Conservation (phyloP, 2,329 filamentous ascomycete genomes). For the Daldinia sp. region DNA sequence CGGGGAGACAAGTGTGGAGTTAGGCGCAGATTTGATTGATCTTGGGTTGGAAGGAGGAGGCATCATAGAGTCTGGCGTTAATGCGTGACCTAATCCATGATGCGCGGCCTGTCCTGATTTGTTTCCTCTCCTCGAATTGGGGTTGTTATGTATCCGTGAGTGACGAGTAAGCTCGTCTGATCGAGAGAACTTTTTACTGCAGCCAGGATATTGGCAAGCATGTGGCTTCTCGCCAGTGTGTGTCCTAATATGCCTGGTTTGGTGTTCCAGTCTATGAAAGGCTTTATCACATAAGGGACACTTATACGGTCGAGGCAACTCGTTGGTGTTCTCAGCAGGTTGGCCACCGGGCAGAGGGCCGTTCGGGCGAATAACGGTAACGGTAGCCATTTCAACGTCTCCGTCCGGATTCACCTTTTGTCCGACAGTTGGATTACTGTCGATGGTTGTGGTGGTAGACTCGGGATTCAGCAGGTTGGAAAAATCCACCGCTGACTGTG, state of each 20-base stretch:
- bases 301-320: conserved; percentile 96
- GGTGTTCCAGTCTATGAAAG: conserved; percentile 97
- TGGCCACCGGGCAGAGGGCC: conserved; percentile 70
- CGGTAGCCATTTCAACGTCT: conserved; percentile 61
- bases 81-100: conserved; percentile 54
- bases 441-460: conserved; percentile 48
- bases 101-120: conserved; percentile 68
- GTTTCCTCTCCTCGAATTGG: conserved; percentile 92
- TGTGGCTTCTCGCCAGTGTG: conserved; percentile 99
- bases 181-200: conserved; percentile 95
- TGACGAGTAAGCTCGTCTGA: conserved; percentile 97
- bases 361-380: conserved; percentile 68
- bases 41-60: conserved; percentile 77
- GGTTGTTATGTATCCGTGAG: conserved; percentile 98
- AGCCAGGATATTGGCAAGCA: conserved; percentile 92
- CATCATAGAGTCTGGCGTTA: conserved; percentile 71
- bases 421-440: conserved; percentile 44
- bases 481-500: conserved; percentile 77
- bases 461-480: conserved; percentile 77
- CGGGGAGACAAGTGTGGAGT: conserved; percentile 86
- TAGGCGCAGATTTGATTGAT: conserved; percentile 87
- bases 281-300: conserved; percentile 98
- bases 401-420: conserved; percentile 43
- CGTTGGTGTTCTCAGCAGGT: conserved; percentile 64
- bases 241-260: conserved; percentile 89